Base-by-base conservation (phyloP, 768 basidiomycete species). In the Candolleomyces aberdarensis region DNA sequence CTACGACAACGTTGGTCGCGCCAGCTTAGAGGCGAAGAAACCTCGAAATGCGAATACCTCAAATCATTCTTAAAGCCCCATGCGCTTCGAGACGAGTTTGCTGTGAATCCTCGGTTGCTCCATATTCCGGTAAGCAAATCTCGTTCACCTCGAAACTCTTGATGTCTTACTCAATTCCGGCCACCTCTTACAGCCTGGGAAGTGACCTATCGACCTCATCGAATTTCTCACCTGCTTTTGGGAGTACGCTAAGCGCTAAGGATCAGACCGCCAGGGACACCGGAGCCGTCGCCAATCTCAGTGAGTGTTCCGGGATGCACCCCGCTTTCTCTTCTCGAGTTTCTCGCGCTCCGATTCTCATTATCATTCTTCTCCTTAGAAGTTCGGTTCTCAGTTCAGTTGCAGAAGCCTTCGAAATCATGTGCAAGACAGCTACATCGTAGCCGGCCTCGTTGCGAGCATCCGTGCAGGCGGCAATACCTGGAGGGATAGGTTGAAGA, bases 1-100 rank as follows among this genome's bases (percentile, higher is more conserved):
- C 15, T 96, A 95, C 63, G 87, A 92, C 64, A 85, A 88, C 48
- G 73, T 77, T 36, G 92, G 92, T 0, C 81, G 81, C 62, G 86
- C 94, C n/a, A 93, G 93, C 0, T 74, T 94, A 54, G 90, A 94
- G 75, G 93, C 93, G 3, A 94, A 94, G 78, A 91, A 89, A 85
- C 84, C 13, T 76, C 74, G n/a, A 74, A 79, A 60, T 83, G 82
- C 63, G 82, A 83, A 71, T 83, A 81, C 81, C 95, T 94, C 79
- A 95, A 95, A 69, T 76, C 94, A 55, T 92, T 91, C 72, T 78
- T 95, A 60, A 92, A 94, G 67, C 93, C 93, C 3, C 83, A 83
- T 57, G 90, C 85, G 0, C 77, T 26, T 26, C 26, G 94, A 50
- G 86, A 92, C 39, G 88, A 92, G 69, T 83, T 88, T 64, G 79